These are phyloP conservation scores for Collybia sordida DNA, from an alignment of 768 basidiomycete genomes.

Conservation along the genomic window DNA sequence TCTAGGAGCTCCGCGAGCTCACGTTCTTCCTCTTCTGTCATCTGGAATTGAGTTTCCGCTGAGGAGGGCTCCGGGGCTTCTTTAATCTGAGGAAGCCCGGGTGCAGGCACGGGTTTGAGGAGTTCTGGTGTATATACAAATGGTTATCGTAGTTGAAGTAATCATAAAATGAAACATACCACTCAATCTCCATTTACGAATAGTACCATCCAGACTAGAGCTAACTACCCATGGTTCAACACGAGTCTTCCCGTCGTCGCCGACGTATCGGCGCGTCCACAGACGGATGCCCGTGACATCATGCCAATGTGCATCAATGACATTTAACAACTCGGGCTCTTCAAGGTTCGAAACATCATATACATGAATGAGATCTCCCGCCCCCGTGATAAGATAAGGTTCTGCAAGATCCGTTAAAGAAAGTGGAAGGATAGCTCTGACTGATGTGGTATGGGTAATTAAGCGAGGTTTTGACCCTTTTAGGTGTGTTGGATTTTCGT, in stretches of 20 bases:
- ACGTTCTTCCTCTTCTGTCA: constrained; percentile 89
- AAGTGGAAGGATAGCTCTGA: constrained; percentile 74
- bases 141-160: background rate
- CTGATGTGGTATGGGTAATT: constrained; percentile 60
- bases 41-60: constrained; percentile 29
- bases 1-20: constrained; percentile 79
- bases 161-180: constrained; percentile 36
- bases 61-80: constrained; percentile 10
- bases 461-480: constrained; percentile 36
- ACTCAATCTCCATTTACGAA: constrained; percentile 81
- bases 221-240: constrained; percentile 83
- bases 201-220: constrained; percentile 81
- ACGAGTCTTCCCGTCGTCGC: constrained; percentile 43
- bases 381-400: constrained; percentile 78
- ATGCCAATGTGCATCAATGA: constrained; percentile 87
- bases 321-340: constrained; percentile 68
- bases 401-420: constrained; percentile 61
- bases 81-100: constrained; percentile 7
- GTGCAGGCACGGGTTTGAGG: constrained; percentile 29
- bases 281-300: constrained; percentile 76
- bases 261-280: constrained; percentile 59
- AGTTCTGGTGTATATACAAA: constrained; percentile 31
- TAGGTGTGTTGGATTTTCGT: constrained; percentile 34
- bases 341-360: constrained; percentile 74
- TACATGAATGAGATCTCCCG: constrained; percentile 79